phyloP scores from a whole-genome alignment of 805 yeast species.

The Candida mattraensis region DNA sequence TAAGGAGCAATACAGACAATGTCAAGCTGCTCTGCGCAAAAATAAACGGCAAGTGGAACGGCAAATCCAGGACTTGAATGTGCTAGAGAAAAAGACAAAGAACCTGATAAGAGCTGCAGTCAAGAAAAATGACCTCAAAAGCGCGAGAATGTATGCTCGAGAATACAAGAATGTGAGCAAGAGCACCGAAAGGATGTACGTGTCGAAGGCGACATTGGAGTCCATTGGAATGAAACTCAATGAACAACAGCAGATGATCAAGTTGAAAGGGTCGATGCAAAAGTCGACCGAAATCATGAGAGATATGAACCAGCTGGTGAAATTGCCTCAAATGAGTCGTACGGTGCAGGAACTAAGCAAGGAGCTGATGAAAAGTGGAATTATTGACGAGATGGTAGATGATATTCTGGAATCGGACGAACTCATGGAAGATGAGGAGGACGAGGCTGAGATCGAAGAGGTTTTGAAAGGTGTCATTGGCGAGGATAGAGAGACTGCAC shows the following conservation, averaged over 20 bases:
- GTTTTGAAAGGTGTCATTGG: constrained; percentile 50
- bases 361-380: constrained; percentile 82
- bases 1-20: constrained; percentile 78
- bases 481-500: constrained; percentile 36
- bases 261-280: constrained; percentile 78
- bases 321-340: constrained; percentile 73
- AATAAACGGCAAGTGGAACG: constrained; percentile 84
- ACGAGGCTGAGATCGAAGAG: constrained; percentile 60
- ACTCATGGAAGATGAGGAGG: constrained; percentile 66
- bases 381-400: constrained; percentile 93
- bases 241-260: constrained; percentile 86
- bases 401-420: constrained; percentile 76
- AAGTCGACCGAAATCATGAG: constrained; percentile 79
- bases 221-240: constrained; percentile 86
- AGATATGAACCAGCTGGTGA: constrained; percentile 79
- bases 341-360: constrained; percentile 84
- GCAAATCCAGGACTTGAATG: constrained; percentile 60
- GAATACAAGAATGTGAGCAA: constrained; percentile 74
- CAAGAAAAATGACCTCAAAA: constrained; percentile 69
- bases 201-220: constrained; percentile 82
- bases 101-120: constrained; percentile 71
- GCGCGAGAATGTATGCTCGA: constrained; percentile 77
- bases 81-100: constrained; percentile 73
- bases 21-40: constrained; percentile 76
- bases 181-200: constrained; percentile 71